These are phyloP conservation scores for Penicillium angulare DNA, from an alignment of 495 filamentous ascomycete genomes.

Conservation along the genomic window DNA sequence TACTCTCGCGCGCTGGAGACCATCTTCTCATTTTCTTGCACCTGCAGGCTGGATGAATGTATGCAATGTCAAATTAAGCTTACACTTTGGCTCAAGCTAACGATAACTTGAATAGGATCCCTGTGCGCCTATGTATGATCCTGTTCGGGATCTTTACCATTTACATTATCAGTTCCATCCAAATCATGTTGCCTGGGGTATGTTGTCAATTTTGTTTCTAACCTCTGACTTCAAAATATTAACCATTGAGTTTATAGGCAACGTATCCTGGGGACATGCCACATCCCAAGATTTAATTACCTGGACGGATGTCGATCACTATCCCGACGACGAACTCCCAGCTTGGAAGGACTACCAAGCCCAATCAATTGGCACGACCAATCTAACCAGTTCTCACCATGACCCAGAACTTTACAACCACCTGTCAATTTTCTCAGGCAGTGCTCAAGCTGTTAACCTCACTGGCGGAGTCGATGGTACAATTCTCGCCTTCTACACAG, in stretches of 20 bases:
- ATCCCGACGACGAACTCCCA: slow-evolving; percentile 10
- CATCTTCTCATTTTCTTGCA: slow-evolving; percentile 18
- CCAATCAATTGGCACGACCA: slow-evolving; percentile 15
- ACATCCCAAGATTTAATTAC: slow-evolving; percentile 13
- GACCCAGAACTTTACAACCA: slow-evolving; percentile 16
- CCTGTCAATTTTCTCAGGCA: slow-evolving; percentile 15
- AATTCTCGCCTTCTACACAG: slow-evolving; percentile 14
- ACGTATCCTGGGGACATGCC: slow-evolving; percentile 20
- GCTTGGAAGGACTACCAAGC: slow-evolving; percentile 16
- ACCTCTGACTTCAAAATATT: not conserved
- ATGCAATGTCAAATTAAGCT: not conserved
- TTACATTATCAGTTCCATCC: slow-evolving; percentile 19
- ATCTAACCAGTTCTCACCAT: slow-evolving; percentile 11
- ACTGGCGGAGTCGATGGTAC: slow-evolving; percentile 14
- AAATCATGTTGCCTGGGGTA: slow-evolving; percentile 18
- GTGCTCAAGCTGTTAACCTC: slow-evolving; percentile 8
- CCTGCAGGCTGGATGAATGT: slow-evolving; percentile 22
- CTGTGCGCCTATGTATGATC: slow-evolving; percentile 16
- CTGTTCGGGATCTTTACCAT: slow-evolving; percentile 10
- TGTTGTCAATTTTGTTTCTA: not conserved
- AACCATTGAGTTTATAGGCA: not conserved
- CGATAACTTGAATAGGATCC: slow-evolving; percentile 14
- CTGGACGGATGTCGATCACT: slow-evolving; percentile 15
- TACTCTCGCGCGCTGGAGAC: slow-evolving; percentile 9
- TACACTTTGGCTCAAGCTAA: not conserved